Evolutionary conservation across 495 filamentous ascomycete species (phyloP).

Genomic region (Tricharina praecox): DNA sequence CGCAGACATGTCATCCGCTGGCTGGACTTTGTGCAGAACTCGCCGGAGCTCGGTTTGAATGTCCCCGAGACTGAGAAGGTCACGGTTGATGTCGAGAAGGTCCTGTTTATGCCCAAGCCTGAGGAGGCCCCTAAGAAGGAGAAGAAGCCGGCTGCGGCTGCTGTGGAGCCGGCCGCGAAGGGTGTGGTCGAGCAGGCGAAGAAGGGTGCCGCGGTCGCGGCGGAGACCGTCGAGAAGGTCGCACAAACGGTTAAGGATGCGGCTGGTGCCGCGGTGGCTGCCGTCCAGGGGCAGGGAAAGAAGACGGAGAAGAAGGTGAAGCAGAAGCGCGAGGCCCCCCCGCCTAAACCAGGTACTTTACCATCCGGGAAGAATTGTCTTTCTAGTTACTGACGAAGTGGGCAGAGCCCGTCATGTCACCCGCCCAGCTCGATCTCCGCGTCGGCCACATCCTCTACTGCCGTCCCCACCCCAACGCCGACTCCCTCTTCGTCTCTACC

Average conservation of each 20-base stretch:
- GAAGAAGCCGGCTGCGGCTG: slow-evolving; percentile 47
- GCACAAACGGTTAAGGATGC: slow-evolving; percentile 33
- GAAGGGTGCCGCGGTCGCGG: slow-evolving; percentile 20
- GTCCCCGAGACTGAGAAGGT: slow-evolving; percentile 64
- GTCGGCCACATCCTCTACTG: slow-evolving; percentile 95
- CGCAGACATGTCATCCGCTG: slow-evolving; percentile 82
- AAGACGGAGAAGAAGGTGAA: slow-evolving; percentile 69
- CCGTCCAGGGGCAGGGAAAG: slow-evolving; percentile 32
- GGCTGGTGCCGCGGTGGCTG: slow-evolving; percentile 30
- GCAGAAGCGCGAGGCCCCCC: slow-evolving; percentile 41
- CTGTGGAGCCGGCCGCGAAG: slow-evolving; percentile 30
- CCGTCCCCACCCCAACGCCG: slow-evolving; percentile 86
- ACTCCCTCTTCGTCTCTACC: slow-evolving; percentile 89
- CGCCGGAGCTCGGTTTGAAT: slow-evolving; percentile 54
- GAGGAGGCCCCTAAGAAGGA: slow-evolving; percentile 70
- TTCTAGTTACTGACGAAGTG: too few species aligned
- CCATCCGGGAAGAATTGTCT: too few species aligned
- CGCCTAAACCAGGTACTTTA: slow-evolving; percentile 38
- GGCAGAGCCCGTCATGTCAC: slow-evolving; percentile 40
- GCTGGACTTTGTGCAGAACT: slow-evolving; percentile 88
- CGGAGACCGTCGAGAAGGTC: slow-evolving; percentile 32
- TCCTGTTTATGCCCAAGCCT: slow-evolving; percentile 59
- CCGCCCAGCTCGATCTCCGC: slow-evolving; percentile 76
- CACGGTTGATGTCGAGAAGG: slow-evolving; percentile 56
- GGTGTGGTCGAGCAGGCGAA: slow-evolving; percentile 34